These are phyloP conservation scores for Aspergillus japonicus DNA, from an alignment of 2,329 filamentous ascomycete genomes.

Conservation along the genomic window DNA sequence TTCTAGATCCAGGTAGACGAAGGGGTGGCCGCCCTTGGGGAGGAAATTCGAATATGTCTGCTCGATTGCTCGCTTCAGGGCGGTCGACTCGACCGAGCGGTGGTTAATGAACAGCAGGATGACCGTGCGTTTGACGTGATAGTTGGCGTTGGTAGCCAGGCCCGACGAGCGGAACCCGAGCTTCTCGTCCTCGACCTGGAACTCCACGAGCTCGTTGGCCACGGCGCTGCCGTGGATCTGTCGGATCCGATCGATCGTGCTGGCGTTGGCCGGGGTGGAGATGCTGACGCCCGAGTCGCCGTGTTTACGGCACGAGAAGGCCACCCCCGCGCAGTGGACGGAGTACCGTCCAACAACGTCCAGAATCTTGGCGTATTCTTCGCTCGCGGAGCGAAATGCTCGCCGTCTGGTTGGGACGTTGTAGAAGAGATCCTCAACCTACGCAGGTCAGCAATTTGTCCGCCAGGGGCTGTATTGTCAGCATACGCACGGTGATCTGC, in stretches of 20 bases:
- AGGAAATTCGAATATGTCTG: conserved; percentile 84
- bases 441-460: conserved; percentile 2
- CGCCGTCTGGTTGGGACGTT: conserved; percentile 84
- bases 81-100: conserved; percentile 83
- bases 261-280: conserved; percentile 71
- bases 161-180: conserved; percentile 83
- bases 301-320: conserved; percentile 95
- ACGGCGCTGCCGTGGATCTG: conserved; percentile 82
- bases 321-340: conserved; percentile 85
- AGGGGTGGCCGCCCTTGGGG: conserved; percentile 91
- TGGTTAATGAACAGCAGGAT: conserved; percentile 96
- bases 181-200: conserved; percentile 68
- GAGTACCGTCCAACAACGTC: conserved; percentile 93
- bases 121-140: conserved; percentile 84
- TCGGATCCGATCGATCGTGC: conserved; percentile 77
- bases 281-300: conserved; percentile 82
- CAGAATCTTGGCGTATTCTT: conserved; percentile 97
- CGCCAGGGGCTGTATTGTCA: neutral
- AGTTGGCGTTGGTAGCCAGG: conserved; percentile 88
- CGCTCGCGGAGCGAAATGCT: conserved; percentile 86
- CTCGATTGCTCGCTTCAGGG: conserved; percentile 85
- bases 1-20: conserved; percentile 86
- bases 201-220: conserved; percentile 82
- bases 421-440: conserved; percentile 94
- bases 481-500: conserved; percentile 70